Conservation (phyloP, 176 grass and related monocot genomes). For the Rhynchospora breviuscula region DNA sequence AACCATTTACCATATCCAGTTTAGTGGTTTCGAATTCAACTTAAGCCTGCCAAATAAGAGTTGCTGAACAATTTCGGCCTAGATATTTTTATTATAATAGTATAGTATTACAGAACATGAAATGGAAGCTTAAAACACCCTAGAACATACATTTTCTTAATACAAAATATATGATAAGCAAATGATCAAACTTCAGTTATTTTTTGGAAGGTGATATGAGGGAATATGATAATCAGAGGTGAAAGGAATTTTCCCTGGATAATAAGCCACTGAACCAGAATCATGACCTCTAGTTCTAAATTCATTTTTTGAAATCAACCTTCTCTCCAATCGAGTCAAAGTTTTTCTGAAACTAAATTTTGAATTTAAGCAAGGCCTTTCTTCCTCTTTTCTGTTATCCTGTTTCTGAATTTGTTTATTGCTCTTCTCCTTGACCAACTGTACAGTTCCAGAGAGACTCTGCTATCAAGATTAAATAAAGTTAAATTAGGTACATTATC, state of each 20-base stretch:
- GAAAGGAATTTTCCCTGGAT: constrained; percentile 9
- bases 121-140: neutral
- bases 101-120: constrained; percentile 1
- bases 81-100: neutral
- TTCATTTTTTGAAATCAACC: constrained; percentile 9
- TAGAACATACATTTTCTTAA: neutral
- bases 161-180: neutral
- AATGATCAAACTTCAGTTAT: constrained; percentile 10
- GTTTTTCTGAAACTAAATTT: neutral
- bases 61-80: neutral
- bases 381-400: neutral
- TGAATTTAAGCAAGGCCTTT: neutral
- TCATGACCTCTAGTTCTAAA: neutral
- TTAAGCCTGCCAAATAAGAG: neutral
- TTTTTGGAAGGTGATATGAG: constrained; percentile 17
- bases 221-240: constrained; percentile 11
- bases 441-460: constrained; percentile 3
- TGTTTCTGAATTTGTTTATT: neutral
- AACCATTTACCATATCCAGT: no score
- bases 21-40: neutral
- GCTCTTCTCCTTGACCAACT: neutral
- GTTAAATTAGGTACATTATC: neutral
- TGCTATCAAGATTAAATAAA: neutral
- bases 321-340: neutral
- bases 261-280: neutral